Evolutionary conservation across 192 early-diverging fungal genomes (phyloP), one percentile per base, ranked within the genome.

Genomic region (Rhizoclosmatium sp.): DNA sequence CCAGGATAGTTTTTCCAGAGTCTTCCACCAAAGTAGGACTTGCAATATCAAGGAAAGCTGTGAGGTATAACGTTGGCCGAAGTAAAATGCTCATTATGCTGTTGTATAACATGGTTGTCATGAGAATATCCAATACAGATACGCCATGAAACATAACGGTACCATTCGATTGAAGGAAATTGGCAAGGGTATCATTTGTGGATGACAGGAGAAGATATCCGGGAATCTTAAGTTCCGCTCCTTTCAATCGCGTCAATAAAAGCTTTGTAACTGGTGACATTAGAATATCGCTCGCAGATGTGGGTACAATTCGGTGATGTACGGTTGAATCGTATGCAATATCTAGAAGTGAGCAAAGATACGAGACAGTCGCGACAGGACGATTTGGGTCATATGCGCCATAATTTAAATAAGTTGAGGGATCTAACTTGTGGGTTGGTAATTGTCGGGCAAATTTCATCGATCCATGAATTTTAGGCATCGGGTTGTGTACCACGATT

Each of bases 71-170:
- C 46, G 9, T 4, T 5, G 73, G 61, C 9, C 73, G 73, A 45
- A 60, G n/a, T 2, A 64, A 21, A 31, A 75, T 39, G 61, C 73
- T 62, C 9, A 64, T 4, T n/a, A 59, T 46, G 3, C 56, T 31
- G 45, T 75, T 4, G 60, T 64, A 75, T n/a, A 75, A 39, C 10
- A 75, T 64, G 19, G 73, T 75, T 60, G 73, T 59, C 19, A 64
- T 59, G 31, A 51, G 19, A n/a, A 44, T 75, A 39, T 75, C 59
- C 16, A 64, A 42, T 5, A 75, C 1, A 10, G 48, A 39, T 69
- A 10, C 9, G 2, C 42, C 46, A 42, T 12, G 4, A 7, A n/a
- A 7, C 9, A 14, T 42, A 21, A 42, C 21, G 16, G 67, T 9
- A 1, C 19, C 12, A 0, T 12, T 42, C 67, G n/a, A 21, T 9